phyloP scores from a whole-genome alignment of 805 yeast genomes.

The Candida nanaspora region DNA sequence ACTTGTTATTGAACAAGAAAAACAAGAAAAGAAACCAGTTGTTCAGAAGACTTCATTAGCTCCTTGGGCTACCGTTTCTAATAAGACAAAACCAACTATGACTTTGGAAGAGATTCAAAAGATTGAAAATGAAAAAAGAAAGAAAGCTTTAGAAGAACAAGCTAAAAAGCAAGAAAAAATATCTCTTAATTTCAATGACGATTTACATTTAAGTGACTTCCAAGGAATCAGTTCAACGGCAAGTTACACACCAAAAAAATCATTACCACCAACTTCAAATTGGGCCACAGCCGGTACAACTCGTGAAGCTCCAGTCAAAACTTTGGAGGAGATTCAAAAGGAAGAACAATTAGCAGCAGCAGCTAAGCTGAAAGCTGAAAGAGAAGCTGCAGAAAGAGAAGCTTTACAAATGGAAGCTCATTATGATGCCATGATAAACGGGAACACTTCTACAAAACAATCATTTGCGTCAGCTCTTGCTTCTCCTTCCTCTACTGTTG shows the following conservation, averaged over 20 bases:
- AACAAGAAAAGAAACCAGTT: not conserved
- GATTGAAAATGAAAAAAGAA: conserved; percentile 35
- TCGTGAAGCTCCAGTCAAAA: conserved; percentile 31
- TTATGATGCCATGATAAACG: conserved; percentile 20
- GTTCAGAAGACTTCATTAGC: conserved; percentile 25
- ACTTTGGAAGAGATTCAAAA: conserved; percentile 46
- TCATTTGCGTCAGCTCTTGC: conserved; percentile 18
- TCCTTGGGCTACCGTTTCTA: conserved; percentile 44
- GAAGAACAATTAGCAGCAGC: conserved; percentile 40
- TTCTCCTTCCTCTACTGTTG: conserved; percentile 8
- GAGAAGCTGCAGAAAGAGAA: conserved; percentile 7
- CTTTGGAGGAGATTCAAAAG: conserved; percentile 55
- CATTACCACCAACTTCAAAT: conserved; percentile 26
- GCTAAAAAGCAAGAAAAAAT: conserved; percentile 16
- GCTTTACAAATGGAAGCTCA: not conserved
- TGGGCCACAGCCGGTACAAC: conserved; percentile 26
- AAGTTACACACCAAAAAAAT: conserved; percentile 15
- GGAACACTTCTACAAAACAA: conserved; percentile 6
- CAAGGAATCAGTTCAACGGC: not conserved
- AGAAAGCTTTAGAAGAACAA: conserved; percentile 26
- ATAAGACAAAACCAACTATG: conserved; percentile 27
- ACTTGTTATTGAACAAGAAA: not conserved
- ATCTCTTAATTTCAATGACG: not conserved
- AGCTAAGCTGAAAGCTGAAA: conserved; percentile 19
- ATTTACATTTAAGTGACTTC: not conserved